Evolutionary conservation across 2,329 filamentous ascomycete genomes (phyloP), one percentile per base, ranked within the genome.

Genomic region (Pyricularia grisea): DNA sequence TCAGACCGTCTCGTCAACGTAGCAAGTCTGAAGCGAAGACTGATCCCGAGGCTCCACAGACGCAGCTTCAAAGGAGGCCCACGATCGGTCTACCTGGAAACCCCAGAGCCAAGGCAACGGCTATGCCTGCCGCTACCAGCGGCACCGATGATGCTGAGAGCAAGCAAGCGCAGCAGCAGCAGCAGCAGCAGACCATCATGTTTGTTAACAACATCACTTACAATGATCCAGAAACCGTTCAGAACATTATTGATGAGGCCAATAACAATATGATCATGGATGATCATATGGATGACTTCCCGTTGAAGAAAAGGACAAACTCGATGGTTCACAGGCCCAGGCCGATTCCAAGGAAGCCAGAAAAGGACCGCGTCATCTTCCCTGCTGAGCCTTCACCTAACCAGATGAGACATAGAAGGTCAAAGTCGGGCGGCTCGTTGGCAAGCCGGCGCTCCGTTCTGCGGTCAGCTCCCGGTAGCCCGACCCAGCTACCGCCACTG

Each of bases 121-220:
- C 67, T 27, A 36, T 36, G 17, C 64, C 69, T 69, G 67, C 72
- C 71, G 70, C 58, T 17, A 30, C 33, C 17, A 61, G 14, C n/a
- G 9, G 68, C 72, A 20, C 68, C 76, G 2, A 70, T 72, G 17
- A 73, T 75, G 31, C 79, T 79, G 14, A 71, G 73, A 9, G 27
- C 70, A 31, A 28, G 31, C 36, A 20, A 55, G 42, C 7, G 31
- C 58, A 27, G 67, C 33, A 25, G 27, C 27, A 27, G 27, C 27
- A 27, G 27, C 27, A 27, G 28, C 60, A 82, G 28, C 81, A 83
- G 70, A 87, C 82, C 4, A 81, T 87, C 65, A 83, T 88, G 81
- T 82, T 86, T 68, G 76, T 88, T 67, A 87, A 86, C 70, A 80
- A 83, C 67, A 85, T 87, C 68, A 79, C 84, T 50, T 87, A 87